Evolutionary conservation across 768 basidiomycete genomes (phyloP).

Genomic region (Cytidiella melzeri): DNA sequence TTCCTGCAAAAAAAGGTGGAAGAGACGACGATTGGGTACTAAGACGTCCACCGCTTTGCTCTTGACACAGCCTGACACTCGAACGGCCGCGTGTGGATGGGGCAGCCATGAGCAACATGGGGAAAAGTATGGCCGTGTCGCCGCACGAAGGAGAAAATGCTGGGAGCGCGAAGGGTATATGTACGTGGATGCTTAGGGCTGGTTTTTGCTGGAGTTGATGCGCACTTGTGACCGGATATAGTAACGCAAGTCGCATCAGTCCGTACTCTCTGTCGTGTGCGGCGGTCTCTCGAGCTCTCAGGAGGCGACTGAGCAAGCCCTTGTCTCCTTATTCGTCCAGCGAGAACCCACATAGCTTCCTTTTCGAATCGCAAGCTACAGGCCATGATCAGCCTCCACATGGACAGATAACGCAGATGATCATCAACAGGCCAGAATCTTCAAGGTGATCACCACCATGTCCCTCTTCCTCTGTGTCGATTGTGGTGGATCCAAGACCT

Average conservation of each 20-base stretch:
- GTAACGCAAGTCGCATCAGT: no score
- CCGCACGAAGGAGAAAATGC: conserved; percentile 54
- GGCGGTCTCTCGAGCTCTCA: no score
- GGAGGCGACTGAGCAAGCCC: no score
- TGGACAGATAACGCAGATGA: background rate
- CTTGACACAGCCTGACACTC: conserved; percentile 88
- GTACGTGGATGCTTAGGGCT: conserved; percentile 11
- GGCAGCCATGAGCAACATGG: conserved; percentile 86
- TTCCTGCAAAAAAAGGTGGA: conserved; percentile 28
- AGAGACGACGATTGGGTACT: conserved; percentile 66
- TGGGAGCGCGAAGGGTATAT: background rate
- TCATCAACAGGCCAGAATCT: background rate
- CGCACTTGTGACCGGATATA: no score
- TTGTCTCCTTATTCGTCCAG: no score
- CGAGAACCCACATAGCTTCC: no score
- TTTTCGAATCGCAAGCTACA: no score
- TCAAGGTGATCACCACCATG: conserved; percentile 13
- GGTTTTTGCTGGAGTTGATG: background rate
- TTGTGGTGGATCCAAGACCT: conserved; percentile 87
- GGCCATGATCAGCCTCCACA: no score
- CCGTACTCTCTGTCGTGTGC: no score
- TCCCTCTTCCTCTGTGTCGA: conserved; percentile 72
- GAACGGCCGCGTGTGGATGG: conserved; percentile 56
- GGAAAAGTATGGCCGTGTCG: conserved; percentile 74
- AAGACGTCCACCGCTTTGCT: conserved; percentile 71